Conservation (phyloP, 805 yeast genomes). For the Nakazawaea pomicola region DNA sequence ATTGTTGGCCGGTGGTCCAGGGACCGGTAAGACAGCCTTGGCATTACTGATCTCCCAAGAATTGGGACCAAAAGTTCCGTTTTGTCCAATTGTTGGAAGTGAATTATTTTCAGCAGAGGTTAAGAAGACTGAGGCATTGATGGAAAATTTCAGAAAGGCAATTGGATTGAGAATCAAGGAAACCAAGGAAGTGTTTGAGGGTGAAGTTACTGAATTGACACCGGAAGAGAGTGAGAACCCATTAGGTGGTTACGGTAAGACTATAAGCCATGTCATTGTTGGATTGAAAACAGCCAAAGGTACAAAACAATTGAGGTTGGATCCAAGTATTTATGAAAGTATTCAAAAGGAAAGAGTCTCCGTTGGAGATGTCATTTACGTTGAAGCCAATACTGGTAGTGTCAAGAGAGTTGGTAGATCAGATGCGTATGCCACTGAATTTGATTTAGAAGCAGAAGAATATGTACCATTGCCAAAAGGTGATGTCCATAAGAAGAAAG, state of each 20-base stretch:
- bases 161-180: slow-evolving; percentile 95
- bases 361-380: slow-evolving; percentile 94
- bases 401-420: slow-evolving; percentile 96
- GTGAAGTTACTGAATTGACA: slow-evolving; percentile 92
- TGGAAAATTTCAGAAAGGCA: slow-evolving; percentile 95
- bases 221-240: slow-evolving; percentile 98
- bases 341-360: slow-evolving; percentile 92
- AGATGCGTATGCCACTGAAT: slow-evolving; percentile 98
- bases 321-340: slow-evolving; percentile 88
- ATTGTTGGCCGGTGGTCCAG: slow-evolving; percentile 94
- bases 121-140: slow-evolving; percentile 91
- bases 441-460: slow-evolving; percentile 97
- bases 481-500: slow-evolving; percentile 96
- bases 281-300: slow-evolving; percentile 93
- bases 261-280: slow-evolving; percentile 87
- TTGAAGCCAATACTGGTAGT: slow-evolving; percentile 96
- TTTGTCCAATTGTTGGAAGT: slow-evolving; percentile 94
- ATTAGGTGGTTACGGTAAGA: slow-evolving; percentile 95
- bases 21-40: slow-evolving; percentile 96
- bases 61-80: slow-evolving; percentile 95
- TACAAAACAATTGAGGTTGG: slow-evolving; percentile 82
- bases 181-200: slow-evolving; percentile 96
- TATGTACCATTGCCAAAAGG: slow-evolving; percentile 98
- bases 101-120: slow-evolving; percentile 95
- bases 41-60: slow-evolving; percentile 96